Percentiles rank a stretch among this genome's conserved stretches.
phyloP scores from a whole-genome alignment of 108 stramenopile species.

The Cyclostephanos tholiformis region DNA sequence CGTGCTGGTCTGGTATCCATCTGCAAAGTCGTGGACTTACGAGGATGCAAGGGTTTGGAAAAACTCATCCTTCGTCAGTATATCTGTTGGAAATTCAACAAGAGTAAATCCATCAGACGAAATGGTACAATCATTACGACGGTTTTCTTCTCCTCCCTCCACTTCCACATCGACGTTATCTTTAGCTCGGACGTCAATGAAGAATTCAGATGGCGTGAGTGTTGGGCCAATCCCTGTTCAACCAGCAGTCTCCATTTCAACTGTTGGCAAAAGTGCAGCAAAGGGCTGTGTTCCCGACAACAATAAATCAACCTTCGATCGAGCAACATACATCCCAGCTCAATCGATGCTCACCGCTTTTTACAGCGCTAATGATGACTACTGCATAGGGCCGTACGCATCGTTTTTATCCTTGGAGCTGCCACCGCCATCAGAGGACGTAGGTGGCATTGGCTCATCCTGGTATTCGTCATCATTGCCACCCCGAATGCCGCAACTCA shows the following conservation, averaged over 20 bases:
- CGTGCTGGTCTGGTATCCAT: conserved; percentile 47
- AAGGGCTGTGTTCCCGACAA: neutral
- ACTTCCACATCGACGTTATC: neutral
- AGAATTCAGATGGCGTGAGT: neutral
- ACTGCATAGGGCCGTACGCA: conserved; percentile 34
- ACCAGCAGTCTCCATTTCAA: neutral
- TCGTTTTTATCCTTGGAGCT: conserved; percentile 33
- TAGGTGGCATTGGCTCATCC: neutral
- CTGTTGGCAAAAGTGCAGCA: conserved; percentile 1
- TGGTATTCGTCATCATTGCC: conserved; percentile 40
- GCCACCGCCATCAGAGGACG: neutral
- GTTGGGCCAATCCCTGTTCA: conserved; percentile 23
- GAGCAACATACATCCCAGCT: conserved; percentile 56
- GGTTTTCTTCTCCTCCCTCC: conserved; percentile 24
- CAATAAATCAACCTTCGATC: conserved; percentile 29
- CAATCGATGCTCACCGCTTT: conserved; percentile 83
- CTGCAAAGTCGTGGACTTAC: conserved; percentile 22
- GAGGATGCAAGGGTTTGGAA: conserved; percentile 46
- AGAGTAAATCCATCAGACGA: neutral
- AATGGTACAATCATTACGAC: conserved; percentile 31
- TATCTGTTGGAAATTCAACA: conserved; percentile 10
- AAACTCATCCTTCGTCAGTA: conserved; percentile 21
- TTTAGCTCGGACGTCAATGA: conserved; percentile 4
- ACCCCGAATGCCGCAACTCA: conserved; percentile 2
- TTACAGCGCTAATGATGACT: conserved; percentile 67